Evolutionary conservation across 176 grass and related monocot species (phyloP), one percentile per base, ranked within the genome.

Genomic region (Puya raimondii): DNA sequence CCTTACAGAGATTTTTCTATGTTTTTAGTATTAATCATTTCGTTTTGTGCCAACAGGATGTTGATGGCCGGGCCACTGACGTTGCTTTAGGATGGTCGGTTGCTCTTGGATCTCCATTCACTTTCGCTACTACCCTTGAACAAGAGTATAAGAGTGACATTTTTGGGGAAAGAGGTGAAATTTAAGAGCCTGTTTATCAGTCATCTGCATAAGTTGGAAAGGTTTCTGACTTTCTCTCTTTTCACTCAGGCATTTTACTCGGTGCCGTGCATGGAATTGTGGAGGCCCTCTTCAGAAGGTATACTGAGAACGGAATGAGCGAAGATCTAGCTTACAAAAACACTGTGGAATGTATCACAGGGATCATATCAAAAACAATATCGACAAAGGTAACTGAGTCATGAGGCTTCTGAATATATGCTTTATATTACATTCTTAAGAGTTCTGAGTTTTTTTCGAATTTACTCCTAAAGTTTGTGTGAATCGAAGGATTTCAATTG

Each of bases 41-140:
- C 61, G 67, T 21, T 67, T 16, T 66, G 23, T 67, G 50, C 21
- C 18, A 66, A 63, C 66, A 95, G 91, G 91, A 95, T 90, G 83
- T 84, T 63, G 83, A 84, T 85, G 84, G 86, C n/a, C 84, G 81
- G 69, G 91, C 91, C 6, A 85, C 86, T 68, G 80, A 92, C 76
- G 85, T 92, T 74, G 90, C 90, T 75, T 80, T 92, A n/a, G 85
- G 83, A 42, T 92, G 90, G 90, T 92, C 90, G 11, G 85, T 92
- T 76, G 90, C 85, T 69, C 53, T 93, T 70, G 90, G 90, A 66
- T 92, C 90, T 66, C 91, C 91, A 61, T 61, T 61, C n/a, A 61
- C 56, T 18, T 61, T 61, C 21, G 56, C 56, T 61, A 61, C 56
- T 61, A 61, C 56, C 3, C 56, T 61, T 2, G 56, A 61, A 13